A percentile compares a stretch with the other conserved stretches of the same genome.
These are phyloP conservation scores for Penicillium macrosclerotiorum DNA, from an alignment of 495 filamentous ascomycete species.

Conservation along the genomic window DNA sequence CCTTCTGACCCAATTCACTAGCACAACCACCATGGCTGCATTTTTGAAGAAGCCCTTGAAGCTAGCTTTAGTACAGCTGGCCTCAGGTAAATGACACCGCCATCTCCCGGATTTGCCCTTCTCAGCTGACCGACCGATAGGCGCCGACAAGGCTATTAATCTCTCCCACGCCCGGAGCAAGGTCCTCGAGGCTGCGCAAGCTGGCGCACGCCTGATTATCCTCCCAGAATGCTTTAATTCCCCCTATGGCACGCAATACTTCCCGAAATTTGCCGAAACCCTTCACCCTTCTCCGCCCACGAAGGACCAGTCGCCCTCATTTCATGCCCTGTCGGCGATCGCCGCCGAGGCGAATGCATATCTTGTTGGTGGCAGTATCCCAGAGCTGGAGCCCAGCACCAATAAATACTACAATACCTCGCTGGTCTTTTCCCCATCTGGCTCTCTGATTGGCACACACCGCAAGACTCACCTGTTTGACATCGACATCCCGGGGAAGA, in stretches of 20 bases:
- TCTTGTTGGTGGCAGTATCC: slow-evolving; percentile 89
- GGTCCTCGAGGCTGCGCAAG: slow-evolving; percentile 74
- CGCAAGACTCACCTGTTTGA: slow-evolving; percentile 98
- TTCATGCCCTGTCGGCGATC: slow-evolving; percentile 77
- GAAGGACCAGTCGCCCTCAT: slow-evolving; percentile 68
- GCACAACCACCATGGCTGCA: slow-evolving; percentile 39
- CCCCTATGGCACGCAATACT: slow-evolving; percentile 89
- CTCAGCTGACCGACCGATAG: slow-evolving; percentile 31
- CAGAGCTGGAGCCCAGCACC: slow-evolving; percentile 62
- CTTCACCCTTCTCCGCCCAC: slow-evolving; percentile 78
- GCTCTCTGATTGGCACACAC: slow-evolving; percentile 77
- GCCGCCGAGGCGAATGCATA: slow-evolving; percentile 74
- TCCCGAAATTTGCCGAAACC: slow-evolving; percentile 87
- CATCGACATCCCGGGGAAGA: slow-evolving; percentile 95
- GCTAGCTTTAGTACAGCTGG: slow-evolving; percentile 79
- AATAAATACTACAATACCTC: slow-evolving; percentile 90
- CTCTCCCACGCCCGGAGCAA: slow-evolving; percentile 76
- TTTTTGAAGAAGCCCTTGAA: slow-evolving; percentile 73
- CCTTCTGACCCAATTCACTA: not conserved
- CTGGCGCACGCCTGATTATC: slow-evolving; percentile 64
- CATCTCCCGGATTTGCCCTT: not conserved
- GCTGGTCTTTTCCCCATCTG: slow-evolving; percentile 75
- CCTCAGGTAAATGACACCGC: slow-evolving; percentile 50
- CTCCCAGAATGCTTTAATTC: slow-evolving; percentile 94
- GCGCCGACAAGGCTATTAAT: slow-evolving; percentile 80